Evolutionary conservation across 2,329 filamentous ascomycete genomes (phyloP).

Genomic region (Graphilbum ipis-grandicollis): DNA sequence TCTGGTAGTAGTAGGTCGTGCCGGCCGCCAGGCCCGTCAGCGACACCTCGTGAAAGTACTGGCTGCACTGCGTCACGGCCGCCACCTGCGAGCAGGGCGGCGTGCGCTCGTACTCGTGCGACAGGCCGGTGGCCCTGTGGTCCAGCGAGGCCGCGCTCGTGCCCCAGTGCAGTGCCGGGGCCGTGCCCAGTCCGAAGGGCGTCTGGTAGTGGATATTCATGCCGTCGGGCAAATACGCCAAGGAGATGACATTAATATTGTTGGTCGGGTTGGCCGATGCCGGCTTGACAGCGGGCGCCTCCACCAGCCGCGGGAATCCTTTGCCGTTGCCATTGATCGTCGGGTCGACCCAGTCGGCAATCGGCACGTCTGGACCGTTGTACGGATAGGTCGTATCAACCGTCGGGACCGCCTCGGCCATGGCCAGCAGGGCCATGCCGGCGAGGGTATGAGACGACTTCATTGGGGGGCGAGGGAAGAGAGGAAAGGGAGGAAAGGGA

Average conservation of each 20-base stretch:
- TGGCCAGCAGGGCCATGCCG: conserved; percentile 1
- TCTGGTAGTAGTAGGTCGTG: conserved; percentile 33
- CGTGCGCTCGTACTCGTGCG: conserved; percentile 29
- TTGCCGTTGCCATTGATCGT: conserved; percentile 33
- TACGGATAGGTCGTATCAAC: conserved; percentile 28
- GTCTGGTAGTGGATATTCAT: conserved; percentile 37
- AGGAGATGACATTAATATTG: conserved; percentile 33
- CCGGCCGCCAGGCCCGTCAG: conserved; percentile 21
- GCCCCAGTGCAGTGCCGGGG: conserved; percentile 27
- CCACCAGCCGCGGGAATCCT: conserved; percentile 30
- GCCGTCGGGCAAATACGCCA: conserved; percentile 28
- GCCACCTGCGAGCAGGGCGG: conserved; percentile 27
- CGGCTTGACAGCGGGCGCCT: conserved; percentile 30
- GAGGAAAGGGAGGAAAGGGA: background rate
- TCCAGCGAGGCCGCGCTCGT: conserved; percentile 15
- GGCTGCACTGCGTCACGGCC: conserved; percentile 28
- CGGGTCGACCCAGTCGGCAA: conserved; percentile 32
- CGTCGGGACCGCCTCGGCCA: background rate
- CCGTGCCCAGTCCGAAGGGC: conserved; percentile 29
- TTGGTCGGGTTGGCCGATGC: conserved; percentile 24
- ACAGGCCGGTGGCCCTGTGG: conserved; percentile 18
- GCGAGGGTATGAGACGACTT: background rate
- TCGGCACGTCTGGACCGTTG: conserved; percentile 26
- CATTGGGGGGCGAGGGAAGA: conserved; percentile 6
- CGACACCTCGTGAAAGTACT: conserved; percentile 27